Conservation (phyloP, 2,329 filamentous ascomycete genomes). For the Diaporthe aspalathi region DNA sequence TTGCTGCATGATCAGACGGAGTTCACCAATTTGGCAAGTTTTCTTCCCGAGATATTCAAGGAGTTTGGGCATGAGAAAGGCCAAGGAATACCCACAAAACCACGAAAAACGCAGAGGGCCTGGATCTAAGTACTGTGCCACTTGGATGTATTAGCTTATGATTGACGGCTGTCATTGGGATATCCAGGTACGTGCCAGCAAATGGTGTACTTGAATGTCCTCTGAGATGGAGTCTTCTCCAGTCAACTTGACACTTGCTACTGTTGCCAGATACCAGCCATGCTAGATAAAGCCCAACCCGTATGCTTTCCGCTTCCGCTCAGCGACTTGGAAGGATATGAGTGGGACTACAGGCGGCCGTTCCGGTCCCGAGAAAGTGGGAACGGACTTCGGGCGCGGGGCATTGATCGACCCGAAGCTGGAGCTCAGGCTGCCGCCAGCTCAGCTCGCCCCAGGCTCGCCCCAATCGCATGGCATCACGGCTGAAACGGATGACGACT, state of each 20-base stretch:
- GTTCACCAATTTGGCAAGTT: slow-evolving; percentile 39
- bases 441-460: slow-evolving; percentile 2
- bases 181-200: too few relatives aligned
- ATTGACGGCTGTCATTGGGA: too few relatives aligned
- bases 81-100: not conserved
- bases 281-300: too few relatives aligned
- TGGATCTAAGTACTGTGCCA: not conserved
- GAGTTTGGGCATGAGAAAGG: slow-evolving; percentile 16
- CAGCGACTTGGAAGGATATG: not conserved
- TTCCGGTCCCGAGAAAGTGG: slow-evolving; percentile 5
- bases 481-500: slow-evolving; percentile 35
- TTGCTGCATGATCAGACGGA: slow-evolving; percentile 40
- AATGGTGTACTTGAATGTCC: too few relatives aligned
- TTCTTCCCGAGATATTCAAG: slow-evolving; percentile 33
- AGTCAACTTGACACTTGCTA: too few relatives aligned
- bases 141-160: too few relatives aligned
- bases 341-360: not conserved
- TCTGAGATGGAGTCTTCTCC: too few relatives aligned
- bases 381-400: slow-evolving; percentile 25
- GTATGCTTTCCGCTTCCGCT: slow-evolving; percentile 31
- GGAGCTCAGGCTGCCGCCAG: slow-evolving; percentile 19
- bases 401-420: slow-evolving; percentile 31
- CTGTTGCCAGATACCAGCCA: too few relatives aligned
- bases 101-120: not conserved
- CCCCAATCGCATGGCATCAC: slow-evolving; percentile 35